phyloP scores from a whole-genome alignment of 306 rosid genomes.

The Gillenia trifoliata region DNA sequence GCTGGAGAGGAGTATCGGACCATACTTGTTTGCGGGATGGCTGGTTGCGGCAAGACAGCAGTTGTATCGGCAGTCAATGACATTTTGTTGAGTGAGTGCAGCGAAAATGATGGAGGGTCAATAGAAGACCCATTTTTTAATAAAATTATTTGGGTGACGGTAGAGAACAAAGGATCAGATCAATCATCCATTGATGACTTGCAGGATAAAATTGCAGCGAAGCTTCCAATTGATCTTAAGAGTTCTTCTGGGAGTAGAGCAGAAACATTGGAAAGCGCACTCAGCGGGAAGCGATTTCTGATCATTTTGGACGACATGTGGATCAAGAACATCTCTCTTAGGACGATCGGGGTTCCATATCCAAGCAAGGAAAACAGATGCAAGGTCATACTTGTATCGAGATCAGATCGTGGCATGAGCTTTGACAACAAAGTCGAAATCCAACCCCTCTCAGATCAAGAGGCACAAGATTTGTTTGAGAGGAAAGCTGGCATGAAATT shows the following conservation, averaged over 20 bases:
- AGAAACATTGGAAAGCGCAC: neutral
- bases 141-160: neutral
- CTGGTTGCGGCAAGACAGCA: neutral
- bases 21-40: neutral
- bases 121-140: neutral
- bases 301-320: neutral
- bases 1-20: neutral
- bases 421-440: neutral
- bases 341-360: neutral
- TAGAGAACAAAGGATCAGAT: neutral
- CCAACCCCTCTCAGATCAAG: neutral
- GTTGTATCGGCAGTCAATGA: neutral
- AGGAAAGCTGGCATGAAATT: neutral
- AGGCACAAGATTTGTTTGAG: neutral
- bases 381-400: neutral
- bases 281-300: neutral
- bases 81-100: neutral
- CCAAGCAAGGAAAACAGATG: neutral
- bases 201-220: neutral
- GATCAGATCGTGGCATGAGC: neutral
- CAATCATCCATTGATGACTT: neutral
- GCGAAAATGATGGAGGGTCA: no score
- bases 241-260: neutral
- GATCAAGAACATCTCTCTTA: neutral
- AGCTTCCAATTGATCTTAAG: neutral